phyloP scores from a whole-genome alignment of 257 asterid species.

The Penstemon eatonii region DNA sequence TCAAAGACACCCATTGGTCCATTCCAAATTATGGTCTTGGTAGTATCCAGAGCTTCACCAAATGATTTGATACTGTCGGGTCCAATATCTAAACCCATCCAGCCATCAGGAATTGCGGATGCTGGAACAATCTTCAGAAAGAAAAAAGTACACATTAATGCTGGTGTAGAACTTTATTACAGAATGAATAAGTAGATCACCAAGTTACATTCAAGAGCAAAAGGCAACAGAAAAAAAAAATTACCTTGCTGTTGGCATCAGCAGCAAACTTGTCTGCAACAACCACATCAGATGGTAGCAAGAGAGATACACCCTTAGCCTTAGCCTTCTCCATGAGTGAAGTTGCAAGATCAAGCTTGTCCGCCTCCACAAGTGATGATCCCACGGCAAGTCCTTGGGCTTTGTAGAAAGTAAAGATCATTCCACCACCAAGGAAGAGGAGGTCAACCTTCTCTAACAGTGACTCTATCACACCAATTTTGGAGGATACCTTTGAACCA shows the following conservation, averaged over 20 bases:
- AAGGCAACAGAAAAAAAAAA: not conserved
- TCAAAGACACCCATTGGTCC: conserved; percentile 61
- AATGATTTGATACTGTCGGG: conserved; percentile 46
- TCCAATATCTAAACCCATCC: conserved; percentile 57
- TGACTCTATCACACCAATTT: conserved; percentile 48
- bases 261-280: conserved; percentile 47
- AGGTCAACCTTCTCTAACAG: conserved; percentile 42
- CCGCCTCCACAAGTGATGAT: conserved; percentile 51
- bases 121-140: conserved; percentile 35
- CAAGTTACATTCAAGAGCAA: not conserved
- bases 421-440: conserved; percentile 51
- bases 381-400: conserved; percentile 52
- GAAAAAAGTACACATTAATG: not conserved
- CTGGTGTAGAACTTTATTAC: not conserved
- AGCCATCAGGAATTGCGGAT: conserved; percentile 43
- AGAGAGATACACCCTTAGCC: conserved; percentile 41
- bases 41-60: conserved; percentile 41
- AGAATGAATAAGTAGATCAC: not conserved
- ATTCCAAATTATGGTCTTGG: conserved; percentile 52
- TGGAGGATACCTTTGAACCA: conserved; percentile 46
- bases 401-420: conserved; percentile 53
- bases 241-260: conserved; percentile 49
- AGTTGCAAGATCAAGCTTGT: conserved; percentile 47
- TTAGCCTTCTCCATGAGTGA: conserved; percentile 50
- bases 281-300: conserved; percentile 50